Base-by-base conservation (phyloP, 2,329 filamentous ascomycete species). In the Exophiala mesophila region DNA sequence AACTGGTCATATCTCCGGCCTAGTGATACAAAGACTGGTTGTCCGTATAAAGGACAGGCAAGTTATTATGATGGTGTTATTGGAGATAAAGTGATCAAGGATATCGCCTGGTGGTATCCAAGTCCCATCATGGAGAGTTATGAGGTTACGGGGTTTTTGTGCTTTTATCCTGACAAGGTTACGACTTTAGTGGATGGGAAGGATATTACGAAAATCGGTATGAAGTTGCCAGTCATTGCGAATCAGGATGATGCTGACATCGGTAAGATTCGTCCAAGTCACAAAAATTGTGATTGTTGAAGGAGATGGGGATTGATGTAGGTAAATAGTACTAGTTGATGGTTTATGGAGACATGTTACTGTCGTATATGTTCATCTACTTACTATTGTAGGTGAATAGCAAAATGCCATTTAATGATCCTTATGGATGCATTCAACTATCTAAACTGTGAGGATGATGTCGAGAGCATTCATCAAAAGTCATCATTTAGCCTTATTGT, bases 151-250 rank as follows among this genome's bases (percentile, higher is more conserved):
- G 54, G 51, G 10, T 28, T 55, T 52, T 31, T 55, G 38, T 56
- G 52, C 41, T 56, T 56, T 33, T 56, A 56, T 39, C 52, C 54
- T 3, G 51, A 54, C 24, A 55, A 55, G 33, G 54, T 56, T 9
- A 45, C 51, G 20, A 56, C 47, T 3, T 50, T 39, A 38, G 48
- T 56, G 4, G 52, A 56, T 41, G 52, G 49, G 30, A 52, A 50
- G 39, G 33, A 33, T 17, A 47, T 55, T 32, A 45, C 42, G 39
- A 55, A 52, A 43, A 39, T 52, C 31, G 46, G 48, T 9, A 44
- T 48, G 44, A 45, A 40, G 26, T 23, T 18, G 34, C 16, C 26
- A 26, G 24, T 12, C 3, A 29, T 13, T 18, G 13, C 17, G 2
- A 38, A 39, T 29, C 34, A 35, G 30, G 16, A 39, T 4, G 16